Evolutionary conservation across 352 stramenopile species (phyloP).

Genomic region (Pythium utonaiense): DNA sequence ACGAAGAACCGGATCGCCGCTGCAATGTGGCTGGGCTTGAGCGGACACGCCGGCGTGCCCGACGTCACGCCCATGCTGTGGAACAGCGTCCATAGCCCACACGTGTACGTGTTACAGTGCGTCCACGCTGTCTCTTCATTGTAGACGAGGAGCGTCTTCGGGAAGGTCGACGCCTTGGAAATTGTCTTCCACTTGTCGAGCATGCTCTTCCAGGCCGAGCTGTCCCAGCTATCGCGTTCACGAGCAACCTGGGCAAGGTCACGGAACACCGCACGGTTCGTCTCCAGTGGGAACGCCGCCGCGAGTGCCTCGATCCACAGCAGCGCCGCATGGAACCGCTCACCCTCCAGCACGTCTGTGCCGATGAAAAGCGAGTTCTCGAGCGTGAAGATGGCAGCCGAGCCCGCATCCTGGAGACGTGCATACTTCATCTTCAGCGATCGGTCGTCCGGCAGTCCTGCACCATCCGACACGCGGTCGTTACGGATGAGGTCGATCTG

Average conservation of each 20-base stretch:
- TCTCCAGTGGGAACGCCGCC: conserved; percentile 57
- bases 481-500: conserved; percentile 47
- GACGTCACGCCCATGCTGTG: conserved; percentile 62
- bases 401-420: conserved; percentile 61
- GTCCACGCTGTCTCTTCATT: conserved; percentile 46
- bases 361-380: conserved; percentile 77
- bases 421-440: conserved; percentile 63
- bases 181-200: conserved; percentile 62
- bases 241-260: conserved; percentile 37
- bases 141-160: conserved; percentile 52
- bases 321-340: conserved; percentile 58
- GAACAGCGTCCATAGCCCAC: conserved; percentile 79
- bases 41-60: conserved; percentile 28
- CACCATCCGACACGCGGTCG: conserved; percentile 28
- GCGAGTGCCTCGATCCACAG: conserved; percentile 62
- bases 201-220: conserved; percentile 52
- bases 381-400: conserved; percentile 61
- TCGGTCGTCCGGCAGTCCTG: conserved; percentile 36
- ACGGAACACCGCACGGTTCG: conserved; percentile 52
- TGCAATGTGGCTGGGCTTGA: conserved; percentile 56
- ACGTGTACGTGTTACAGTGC: conserved; percentile 77
- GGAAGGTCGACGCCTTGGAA: conserved; percentile 46
- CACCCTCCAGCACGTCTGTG: conserved; percentile 48
- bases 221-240: conserved; percentile 42
- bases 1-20: conserved; percentile 66